Conservation (phyloP, 2,329 filamentous ascomycete genomes). For the Colletotrichum spaethianum region DNA sequence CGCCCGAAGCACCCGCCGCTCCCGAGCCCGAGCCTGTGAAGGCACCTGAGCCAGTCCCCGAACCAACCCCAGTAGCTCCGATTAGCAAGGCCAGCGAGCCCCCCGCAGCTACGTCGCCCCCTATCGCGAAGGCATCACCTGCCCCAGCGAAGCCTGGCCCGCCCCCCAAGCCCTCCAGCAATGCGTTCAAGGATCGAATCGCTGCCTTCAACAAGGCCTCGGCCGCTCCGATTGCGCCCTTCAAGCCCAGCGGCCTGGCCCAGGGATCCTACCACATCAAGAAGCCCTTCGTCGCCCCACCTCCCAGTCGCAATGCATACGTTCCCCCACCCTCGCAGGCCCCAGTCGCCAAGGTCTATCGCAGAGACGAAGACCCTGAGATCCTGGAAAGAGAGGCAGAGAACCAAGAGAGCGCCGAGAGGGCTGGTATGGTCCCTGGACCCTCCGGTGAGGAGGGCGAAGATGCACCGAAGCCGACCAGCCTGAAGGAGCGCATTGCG, state of each 20-base stretch:
- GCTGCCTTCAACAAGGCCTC: conserved; percentile 95
- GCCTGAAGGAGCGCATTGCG: conserved; percentile 95
- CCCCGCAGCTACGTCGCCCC: conserved; percentile 53
- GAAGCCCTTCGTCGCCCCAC: conserved; percentile 96
- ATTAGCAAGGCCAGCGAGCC: conserved; percentile 57
- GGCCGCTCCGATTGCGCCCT: conserved; percentile 88
- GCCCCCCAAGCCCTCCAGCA: conserved; percentile 81
- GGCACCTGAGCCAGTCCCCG: conserved; percentile 48
- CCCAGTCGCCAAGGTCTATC: conserved; percentile 82
- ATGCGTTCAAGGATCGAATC: conserved; percentile 94
- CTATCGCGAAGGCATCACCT: conserved; percentile 55
- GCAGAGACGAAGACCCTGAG: conserved; percentile 88
- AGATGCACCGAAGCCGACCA: conserved; percentile 91
- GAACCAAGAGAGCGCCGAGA: conserved; percentile 76
- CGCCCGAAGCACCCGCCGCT: conserved; percentile 53
- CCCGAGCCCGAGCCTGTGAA: conserved; percentile 52
- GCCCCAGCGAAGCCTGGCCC: conserved; percentile 64
- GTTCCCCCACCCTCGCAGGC: conserved; percentile 82
- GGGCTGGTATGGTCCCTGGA: conserved; percentile 70
- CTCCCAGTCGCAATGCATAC: conserved; percentile 92
- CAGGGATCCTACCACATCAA: conserved; percentile 83
- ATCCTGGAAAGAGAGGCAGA: conserved; percentile 77
- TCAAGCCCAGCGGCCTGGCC: conserved; percentile 80
- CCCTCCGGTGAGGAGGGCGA: conserved; percentile 67
- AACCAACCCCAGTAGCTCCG: conserved; percentile 46